Evolutionary conservation across 768 basidiomycete species (phyloP).

Genomic region (Trametes sanguinea): DNA sequence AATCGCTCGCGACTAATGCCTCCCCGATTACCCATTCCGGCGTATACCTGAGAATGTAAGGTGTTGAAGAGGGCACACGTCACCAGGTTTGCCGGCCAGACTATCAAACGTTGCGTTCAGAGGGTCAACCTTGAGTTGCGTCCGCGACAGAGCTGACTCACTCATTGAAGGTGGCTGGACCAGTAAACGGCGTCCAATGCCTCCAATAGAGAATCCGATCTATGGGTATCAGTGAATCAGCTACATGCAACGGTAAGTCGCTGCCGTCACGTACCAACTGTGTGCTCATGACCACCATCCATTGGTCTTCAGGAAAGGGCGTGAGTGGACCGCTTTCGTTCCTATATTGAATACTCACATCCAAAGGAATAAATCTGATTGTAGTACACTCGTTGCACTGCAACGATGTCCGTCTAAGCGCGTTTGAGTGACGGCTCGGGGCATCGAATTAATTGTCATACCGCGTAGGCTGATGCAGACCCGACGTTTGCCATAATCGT

Average conservation of each 20-base stretch:
- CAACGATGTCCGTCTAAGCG: constrained; percentile 62
- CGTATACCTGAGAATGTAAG: constrained; percentile 67
- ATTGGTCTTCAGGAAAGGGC: constrained; percentile 53
- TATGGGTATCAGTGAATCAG: constrained; percentile 30
- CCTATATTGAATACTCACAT: constrained; percentile 34
- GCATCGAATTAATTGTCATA: constrained; percentile 25
- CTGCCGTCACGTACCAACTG: constrained; percentile 57
- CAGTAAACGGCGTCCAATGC: constrained; percentile 72
- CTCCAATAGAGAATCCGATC: constrained; percentile 84
- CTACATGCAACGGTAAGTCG: neutral
- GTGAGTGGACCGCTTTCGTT: neutral
- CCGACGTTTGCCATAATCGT: constrained; percentile 47
- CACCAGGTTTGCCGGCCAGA: constrained; percentile 79
- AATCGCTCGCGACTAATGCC: constrained; percentile 77
- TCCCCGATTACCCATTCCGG: constrained; percentile 58
- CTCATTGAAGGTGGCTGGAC: constrained; percentile 59
- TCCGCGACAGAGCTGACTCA: constrained; percentile 16
- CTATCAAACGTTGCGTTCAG: neutral
- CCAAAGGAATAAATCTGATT: constrained; percentile 54
- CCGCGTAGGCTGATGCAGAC: constrained; percentile 43
- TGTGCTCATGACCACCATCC: constrained; percentile 79
- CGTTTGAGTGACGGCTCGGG: neutral
- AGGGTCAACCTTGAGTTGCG: too few species aligned
- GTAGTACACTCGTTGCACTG: constrained; percentile 74
- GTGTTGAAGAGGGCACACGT: constrained; percentile 79